Evolutionary conservation across 768 basidiomycete genomes (phyloP), one percentile per base, ranked within the genome.

Genomic region (Piloderma croceum): DNA sequence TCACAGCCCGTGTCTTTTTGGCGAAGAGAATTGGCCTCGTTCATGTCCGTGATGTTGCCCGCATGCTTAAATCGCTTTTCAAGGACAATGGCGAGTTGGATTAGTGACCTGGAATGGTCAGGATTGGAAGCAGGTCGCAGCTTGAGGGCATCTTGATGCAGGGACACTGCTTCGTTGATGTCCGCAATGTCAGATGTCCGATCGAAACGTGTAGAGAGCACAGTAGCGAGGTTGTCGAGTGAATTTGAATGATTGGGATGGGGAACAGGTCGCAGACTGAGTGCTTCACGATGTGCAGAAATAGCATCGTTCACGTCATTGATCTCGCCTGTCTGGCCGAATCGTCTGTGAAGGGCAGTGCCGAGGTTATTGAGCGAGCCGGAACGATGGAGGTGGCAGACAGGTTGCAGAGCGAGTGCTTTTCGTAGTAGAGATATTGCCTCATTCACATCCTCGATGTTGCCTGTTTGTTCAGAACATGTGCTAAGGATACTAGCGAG

Each of bases 381-480:
- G 3, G 34, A 23, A 40, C 52, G 37, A 52, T 18, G 27, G 59
- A 44, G 18, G 32, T 39, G 62, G 62, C 64, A 12, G 49, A 54
- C 13, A 61, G 61, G 23, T 48, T 47, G 25, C 4, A 45, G 23
- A 7, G n/a, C 7, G n/a, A 45, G 31, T 36, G 47, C 27, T 27
- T 25, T 39, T 41, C 6, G 15, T 34, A 31, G 36, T 3, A 39
- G 9, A 15, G 22, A 31, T 24, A 49, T 43, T 19, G 47, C 44
- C 18, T 42, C 39, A 11, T 34, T 23, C 18, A 45, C 36, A 24
- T 40, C 33, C 15, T 27, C 24, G 27, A 42, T n/a, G 17, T 46
- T 25, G n/a, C 31, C 39, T n/a, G 39, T 31, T 7, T 31, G 24
- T 24, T 38, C 35, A 33, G 43, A 49, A 22, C 35, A 45, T n/a